Conservation (phyloP, 2,329 filamentous ascomycete species). For the Trichoderma simmonsii region DNA sequence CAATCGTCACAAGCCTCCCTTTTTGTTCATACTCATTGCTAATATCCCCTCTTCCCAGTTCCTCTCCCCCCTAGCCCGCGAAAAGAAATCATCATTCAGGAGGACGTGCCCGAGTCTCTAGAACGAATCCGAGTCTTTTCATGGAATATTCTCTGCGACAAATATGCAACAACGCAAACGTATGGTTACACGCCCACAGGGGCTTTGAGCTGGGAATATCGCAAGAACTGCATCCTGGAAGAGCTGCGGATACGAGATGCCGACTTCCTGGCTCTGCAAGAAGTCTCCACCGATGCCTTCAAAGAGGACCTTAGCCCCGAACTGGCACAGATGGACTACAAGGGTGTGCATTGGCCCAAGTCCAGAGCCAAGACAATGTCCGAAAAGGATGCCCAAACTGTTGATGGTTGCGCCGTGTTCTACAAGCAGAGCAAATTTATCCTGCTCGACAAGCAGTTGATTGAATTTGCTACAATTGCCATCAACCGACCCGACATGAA, state of each 20-base stretch:
- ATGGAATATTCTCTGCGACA: conserved; percentile 95
- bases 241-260: conserved; percentile 77
- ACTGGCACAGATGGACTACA: conserved; percentile 84
- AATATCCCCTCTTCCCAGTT: conserved; percentile 48
- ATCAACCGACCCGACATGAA: conserved; percentile 97
- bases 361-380: conserved; percentile 87
- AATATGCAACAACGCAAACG: conserved; percentile 77
- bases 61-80: conserved; percentile 74
- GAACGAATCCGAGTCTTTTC: conserved; percentile 83
- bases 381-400: conserved; percentile 80
- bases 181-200: conserved; percentile 88
- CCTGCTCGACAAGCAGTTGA: conserved; percentile 86
- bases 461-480: conserved; percentile 87
- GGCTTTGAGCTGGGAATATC: conserved; percentile 82
- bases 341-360: conserved; percentile 89
- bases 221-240: conserved; percentile 75
- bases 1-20: background rate
- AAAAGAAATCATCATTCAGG: conserved; percentile 73
- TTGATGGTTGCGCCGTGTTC: conserved; percentile 96
- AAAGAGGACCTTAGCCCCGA: conserved; percentile 87
- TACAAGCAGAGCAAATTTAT: conserved; percentile 96
- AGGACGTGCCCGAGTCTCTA: conserved; percentile 55
- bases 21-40: background rate
- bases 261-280: conserved; percentile 90
- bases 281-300: conserved; percentile 89